phyloP scores from a whole-genome alignment of 345 rosid species.

The Sisymbrium irio region DNA sequence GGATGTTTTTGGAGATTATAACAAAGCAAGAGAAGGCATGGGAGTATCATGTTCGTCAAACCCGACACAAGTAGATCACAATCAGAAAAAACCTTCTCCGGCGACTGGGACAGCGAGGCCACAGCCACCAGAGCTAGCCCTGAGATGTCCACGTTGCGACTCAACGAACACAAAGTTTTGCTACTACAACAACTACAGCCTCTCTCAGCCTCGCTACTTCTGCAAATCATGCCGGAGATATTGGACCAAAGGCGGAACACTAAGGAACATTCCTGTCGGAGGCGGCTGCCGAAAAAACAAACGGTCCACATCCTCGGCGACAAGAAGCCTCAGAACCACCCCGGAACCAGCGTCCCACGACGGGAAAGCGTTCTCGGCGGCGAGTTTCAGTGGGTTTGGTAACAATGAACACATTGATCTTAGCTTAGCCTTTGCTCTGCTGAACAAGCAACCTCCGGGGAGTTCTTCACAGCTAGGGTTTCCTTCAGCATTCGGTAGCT shows the following conservation, averaged over 20 bases:
- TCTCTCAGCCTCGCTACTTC: constrained; percentile 79
- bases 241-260: constrained; percentile 88
- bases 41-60: constrained; percentile 29
- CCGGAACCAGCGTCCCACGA: constrained; percentile 32
- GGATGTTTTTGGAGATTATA: constrained; percentile 31
- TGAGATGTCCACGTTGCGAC: constrained; percentile 75
- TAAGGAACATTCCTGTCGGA: constrained; percentile 76
- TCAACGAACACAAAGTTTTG: constrained; percentile 85
- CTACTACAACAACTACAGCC: constrained; percentile 89
- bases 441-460: constrained; percentile 53
- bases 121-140: constrained; percentile 59
- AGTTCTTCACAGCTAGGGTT: constrained; percentile 50
- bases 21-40: constrained; percentile 32
- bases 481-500: constrained; percentile 21
- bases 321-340: constrained; percentile 44
- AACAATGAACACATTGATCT: constrained; percentile 61
- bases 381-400: constrained; percentile 29
- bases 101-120: constrained; percentile 35
- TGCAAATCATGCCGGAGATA: constrained; percentile 83
- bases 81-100: constrained; percentile 31
- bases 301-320: constrained; percentile 48
- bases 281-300: constrained; percentile 80
- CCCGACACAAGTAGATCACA: constrained; percentile 9
- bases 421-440: constrained; percentile 72
- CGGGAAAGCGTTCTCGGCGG: constrained; percentile 34